These are phyloP conservation scores for Aspergillus pseudoviridinutans DNA, from an alignment of 2,329 filamentous ascomycete genomes.

Conservation along the genomic window DNA sequence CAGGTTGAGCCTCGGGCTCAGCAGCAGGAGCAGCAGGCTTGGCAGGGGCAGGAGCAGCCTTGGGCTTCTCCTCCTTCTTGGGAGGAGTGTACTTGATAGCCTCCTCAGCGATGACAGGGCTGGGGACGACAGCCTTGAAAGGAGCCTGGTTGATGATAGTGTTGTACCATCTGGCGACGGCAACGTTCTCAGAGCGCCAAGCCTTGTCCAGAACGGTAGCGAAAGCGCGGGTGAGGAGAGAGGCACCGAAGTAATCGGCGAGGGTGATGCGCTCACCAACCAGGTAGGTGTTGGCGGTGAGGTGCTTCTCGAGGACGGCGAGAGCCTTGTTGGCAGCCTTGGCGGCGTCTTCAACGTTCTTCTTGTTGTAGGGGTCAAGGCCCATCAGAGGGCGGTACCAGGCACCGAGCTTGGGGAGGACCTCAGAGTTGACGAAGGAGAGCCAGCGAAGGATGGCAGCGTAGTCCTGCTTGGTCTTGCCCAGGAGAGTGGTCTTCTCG, in stretches of 20 bases:
- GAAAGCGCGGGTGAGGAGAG: slow-evolving; percentile 81
- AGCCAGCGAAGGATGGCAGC: slow-evolving; percentile 97
- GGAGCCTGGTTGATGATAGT: slow-evolving; percentile 90
- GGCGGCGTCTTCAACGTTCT: slow-evolving; percentile 76
- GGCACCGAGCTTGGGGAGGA: slow-evolving; percentile 66
- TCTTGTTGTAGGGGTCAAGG: slow-evolving; percentile 91
- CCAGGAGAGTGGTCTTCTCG: slow-evolving; percentile 98
- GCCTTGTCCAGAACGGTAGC: slow-evolving; percentile 90
- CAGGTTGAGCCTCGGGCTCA: slow-evolving; percentile 57
- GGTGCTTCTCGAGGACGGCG: slow-evolving; percentile 76
- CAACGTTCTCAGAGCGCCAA: slow-evolving; percentile 79
- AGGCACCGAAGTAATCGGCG: slow-evolving; percentile 82
- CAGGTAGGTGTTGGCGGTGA: slow-evolving; percentile 90
- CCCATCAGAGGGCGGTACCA: slow-evolving; percentile 89
- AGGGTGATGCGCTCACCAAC: slow-evolving; percentile 97
- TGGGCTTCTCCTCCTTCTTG: slow-evolving; percentile 65
- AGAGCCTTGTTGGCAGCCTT: slow-evolving; percentile 67
- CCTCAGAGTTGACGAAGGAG: slow-evolving; percentile 90
- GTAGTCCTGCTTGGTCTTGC: slow-evolving; percentile 99
- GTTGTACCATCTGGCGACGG: slow-evolving; percentile 88
- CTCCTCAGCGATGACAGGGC: slow-evolving; percentile 76
- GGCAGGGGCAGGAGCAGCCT: slow-evolving; percentile 62
- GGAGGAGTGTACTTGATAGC: slow-evolving; percentile 68
- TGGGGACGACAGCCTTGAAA: slow-evolving; percentile 74
- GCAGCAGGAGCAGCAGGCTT: slow-evolving; percentile 48